Evolutionary conservation across 1,139 yeast genomes (phyloP), one percentile per base, ranked within the genome.

Genomic region (Suhomyces wounanorum): DNA sequence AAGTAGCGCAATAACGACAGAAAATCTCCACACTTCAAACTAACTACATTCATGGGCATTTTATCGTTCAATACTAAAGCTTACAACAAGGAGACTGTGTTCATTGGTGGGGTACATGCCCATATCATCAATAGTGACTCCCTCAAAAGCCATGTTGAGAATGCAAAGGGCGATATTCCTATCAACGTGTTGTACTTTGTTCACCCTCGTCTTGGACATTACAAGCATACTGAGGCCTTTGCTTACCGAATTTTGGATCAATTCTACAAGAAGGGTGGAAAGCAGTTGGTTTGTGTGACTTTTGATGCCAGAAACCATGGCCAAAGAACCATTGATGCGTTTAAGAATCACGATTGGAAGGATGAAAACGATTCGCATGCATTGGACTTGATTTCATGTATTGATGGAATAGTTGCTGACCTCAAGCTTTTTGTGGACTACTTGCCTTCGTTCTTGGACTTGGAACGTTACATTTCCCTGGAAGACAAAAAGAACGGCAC

Each of bases 231-330:
- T 21, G 77, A 70, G 54, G 56, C 68, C 1, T 53, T 69, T 37
- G 80, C 77, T 0, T 63, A 66, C 52, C 59, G 57, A 16, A 57
- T 70, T 1, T 60, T 72, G 26, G 56, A 64, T n/a, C 66, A 66
- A 44, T 68, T 65, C 55, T 61, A 69, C 45, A 56, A 60, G 23
- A 61, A 61, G 47, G 47, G 49, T 2, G 52, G 54, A 0, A 50
- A 59, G 28, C 58, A 59, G 25, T 60, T 80, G 44, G 67, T 83
- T 35, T 78, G 82, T 45, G 78, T 82, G 11, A 70, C 84, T 0
- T 82, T 82, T 62, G 90, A 85, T 58, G 67, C 70, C 50, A 72
- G 86, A 51, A 85, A 85, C 65, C 90, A 85, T 59, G 90, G 90
- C 1, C 65, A 63, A 37, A 66, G 90, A 40, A 47, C 61, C 9